These are phyloP conservation scores for Wickerhamiella occidentalis DNA, from an alignment of 805 yeast species.

Conservation along the genomic window DNA sequence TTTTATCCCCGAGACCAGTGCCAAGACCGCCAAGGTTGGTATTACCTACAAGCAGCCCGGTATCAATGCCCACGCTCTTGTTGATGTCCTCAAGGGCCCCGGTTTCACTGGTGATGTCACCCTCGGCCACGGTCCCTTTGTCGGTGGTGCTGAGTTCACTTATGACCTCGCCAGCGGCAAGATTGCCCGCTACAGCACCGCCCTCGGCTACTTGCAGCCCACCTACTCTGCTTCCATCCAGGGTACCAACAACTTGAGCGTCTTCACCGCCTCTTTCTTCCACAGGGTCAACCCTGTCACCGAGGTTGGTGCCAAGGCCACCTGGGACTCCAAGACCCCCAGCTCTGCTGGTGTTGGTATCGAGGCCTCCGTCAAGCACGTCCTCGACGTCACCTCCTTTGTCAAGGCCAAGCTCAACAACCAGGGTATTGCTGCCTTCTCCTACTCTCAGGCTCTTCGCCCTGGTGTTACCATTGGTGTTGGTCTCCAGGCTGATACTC, in stretches of 20 bases:
- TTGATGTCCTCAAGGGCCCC: conserved; percentile 92
- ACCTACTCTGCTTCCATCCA: conserved; percentile 75
- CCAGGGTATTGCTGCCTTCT: conserved; percentile 84
- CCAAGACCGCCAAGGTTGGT: conserved; percentile 81
- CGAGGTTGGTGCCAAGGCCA: conserved; percentile 97
- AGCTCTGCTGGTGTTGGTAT: conserved; percentile 72
- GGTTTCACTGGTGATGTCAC: conserved; percentile 90
- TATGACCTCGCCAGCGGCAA: conserved; percentile 90
- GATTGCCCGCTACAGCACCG: conserved; percentile 87
- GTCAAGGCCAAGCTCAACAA: conserved; percentile 96
- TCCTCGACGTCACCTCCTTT: conserved; percentile 74
- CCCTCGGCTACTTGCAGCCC: conserved; percentile 84
- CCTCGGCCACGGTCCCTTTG: conserved; percentile 90
- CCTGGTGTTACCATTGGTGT: conserved; percentile 95
- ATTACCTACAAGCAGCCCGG: conserved; percentile 85
- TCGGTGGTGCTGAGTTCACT: conserved; percentile 94
- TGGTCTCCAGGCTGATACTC: conserved; percentile 94
- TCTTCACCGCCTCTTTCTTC: conserved; percentile 69
- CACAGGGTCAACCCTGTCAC: conserved; percentile 84
- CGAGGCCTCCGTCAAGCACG: conserved; percentile 93
- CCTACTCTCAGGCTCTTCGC: conserved; percentile 89
- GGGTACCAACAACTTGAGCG: conserved; percentile 71
- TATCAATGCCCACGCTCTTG: conserved; percentile 86
- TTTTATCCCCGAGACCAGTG: conserved; percentile 66
- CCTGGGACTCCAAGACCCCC: conserved; percentile 72